A percentile compares a stretch with the other conserved stretches of the same genome.
Evolutionary conservation across 306 rosid species (phyloP).

Genomic region (Coriaria nepalensis): DNA sequence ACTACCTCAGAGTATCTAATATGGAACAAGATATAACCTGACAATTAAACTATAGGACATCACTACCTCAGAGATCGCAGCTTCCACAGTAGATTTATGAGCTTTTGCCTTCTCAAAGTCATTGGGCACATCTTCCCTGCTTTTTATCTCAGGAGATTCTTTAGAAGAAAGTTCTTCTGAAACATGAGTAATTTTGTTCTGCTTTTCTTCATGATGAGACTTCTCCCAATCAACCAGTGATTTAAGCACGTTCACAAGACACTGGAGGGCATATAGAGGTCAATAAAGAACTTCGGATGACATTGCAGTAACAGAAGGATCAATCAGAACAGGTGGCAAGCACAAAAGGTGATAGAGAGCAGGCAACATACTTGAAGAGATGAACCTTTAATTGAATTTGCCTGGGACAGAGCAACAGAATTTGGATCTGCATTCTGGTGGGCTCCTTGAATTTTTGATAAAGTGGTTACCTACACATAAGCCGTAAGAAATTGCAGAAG

Average conservation of each 20-base stretch:
- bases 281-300: slow-evolving; percentile 14
- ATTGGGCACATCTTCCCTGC: slow-evolving; percentile 53
- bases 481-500: not conserved
- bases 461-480: slow-evolving; percentile 60
- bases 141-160: slow-evolving; percentile 57
- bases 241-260: slow-evolving; percentile 90
- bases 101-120: slow-evolving; percentile 95
- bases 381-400: slow-evolving; percentile 75
- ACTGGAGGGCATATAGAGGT: slow-evolving; percentile 29
- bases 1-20: slow-evolving; percentile 54
- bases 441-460: slow-evolving; percentile 83
- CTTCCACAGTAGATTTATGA: slow-evolving; percentile 92
- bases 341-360: slow-evolving; percentile 10
- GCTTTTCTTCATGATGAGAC: slow-evolving; percentile 47
- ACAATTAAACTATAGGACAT: not conserved
- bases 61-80: slow-evolving; percentile 62
- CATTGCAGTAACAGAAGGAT: not conserved
- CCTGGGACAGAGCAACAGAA: slow-evolving; percentile 52
- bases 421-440: slow-evolving; percentile 66
- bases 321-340: not conserved
- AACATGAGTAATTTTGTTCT: slow-evolving; percentile 20
- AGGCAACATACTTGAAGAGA: slow-evolving; percentile 78
- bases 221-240: slow-evolving; percentile 96
- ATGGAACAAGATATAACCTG: too few species aligned
- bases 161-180: slow-evolving; percentile 49